phyloP scores from a whole-genome alignment of 1,284 basidiomycete genomes.

The Bjerkandera adusta region DNA sequence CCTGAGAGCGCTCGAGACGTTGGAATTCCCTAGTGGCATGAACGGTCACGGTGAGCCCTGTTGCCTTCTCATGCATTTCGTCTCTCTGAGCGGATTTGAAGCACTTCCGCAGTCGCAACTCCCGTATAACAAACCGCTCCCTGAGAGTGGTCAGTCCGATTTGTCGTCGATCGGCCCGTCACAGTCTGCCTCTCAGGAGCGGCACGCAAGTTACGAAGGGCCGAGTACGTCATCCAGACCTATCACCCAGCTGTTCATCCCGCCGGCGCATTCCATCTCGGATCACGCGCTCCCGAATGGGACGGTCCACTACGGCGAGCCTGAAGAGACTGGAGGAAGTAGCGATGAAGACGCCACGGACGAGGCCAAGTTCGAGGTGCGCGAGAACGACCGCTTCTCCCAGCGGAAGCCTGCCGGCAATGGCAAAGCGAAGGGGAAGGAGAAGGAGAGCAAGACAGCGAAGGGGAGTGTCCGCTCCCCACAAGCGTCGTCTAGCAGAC shows the following conservation, averaged over 20 bases:
- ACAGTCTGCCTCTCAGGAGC: conserved; percentile 44
- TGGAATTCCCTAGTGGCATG: conserved; percentile 18
- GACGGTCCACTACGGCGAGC: conserved; percentile 19
- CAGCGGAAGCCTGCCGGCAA: background rate
- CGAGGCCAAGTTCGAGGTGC: conserved; percentile 37
- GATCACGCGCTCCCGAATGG: conserved; percentile 41
- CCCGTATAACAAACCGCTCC: conserved; percentile 22
- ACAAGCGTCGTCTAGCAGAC: too few relatives aligned
- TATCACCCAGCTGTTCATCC: conserved; percentile 37
- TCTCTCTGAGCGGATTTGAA: background rate
- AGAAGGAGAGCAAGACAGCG: too few relatives aligned
- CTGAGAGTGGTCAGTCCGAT: conserved; percentile 29
- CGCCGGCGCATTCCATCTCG: conserved; percentile 57
- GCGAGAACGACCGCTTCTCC: conserved; percentile 59
- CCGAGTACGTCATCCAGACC: conserved; percentile 16
- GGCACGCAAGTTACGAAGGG: conserved; percentile 9
- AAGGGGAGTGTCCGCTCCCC: too few relatives aligned
- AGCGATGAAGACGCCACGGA: conserved; percentile 36
- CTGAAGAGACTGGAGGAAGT: conserved; percentile 28
- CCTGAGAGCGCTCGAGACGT: conserved; percentile 37
- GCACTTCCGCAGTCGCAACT: conserved; percentile 14
- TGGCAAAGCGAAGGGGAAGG: conserved; percentile 16
- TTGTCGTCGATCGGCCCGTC: conserved; percentile 39
- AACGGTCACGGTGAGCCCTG: conserved; percentile 27
- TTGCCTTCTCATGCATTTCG: background rate